Base-by-base conservation (phyloP, 2,329 filamentous ascomycete genomes). In the Aspergillus ruber region DNA sequence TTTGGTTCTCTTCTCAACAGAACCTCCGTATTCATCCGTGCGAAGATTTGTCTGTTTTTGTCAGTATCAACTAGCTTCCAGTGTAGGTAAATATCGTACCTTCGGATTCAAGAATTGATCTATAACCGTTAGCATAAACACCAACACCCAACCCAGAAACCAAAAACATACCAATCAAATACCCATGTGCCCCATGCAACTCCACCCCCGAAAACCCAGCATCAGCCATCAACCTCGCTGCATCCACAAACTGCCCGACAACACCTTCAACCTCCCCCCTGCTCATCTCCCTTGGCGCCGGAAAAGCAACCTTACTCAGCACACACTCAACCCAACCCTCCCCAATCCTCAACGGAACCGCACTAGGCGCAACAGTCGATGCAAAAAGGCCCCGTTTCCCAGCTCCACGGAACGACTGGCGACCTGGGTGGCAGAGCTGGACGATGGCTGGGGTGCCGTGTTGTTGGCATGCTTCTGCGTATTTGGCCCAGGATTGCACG, bases 201-300 rank as follows among this genome's bases (percentile, higher is more conserved):
- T 81, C 69, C 7, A 78, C 59, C 0, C 78, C 79, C n/a, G 72
- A 70, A 48, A 79, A 80, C 0, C 78, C 78, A 20, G 69, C 66
- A 49, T 77, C 70, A 2, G 67, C 66, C 47, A 71, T 69, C 3
- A 83, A 56, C 5, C 71, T 68, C 1, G 82, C 81, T 0, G 72
- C 74, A 20, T 71, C 63, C 1, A 75, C 76, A 50, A 84, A 85
- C 40, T 75, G 71, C 6, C 61, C 56, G 7, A 82, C 70, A 0
- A 80, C 75, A 0, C 70, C 65, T 15, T 75, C 66, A 39, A 85
- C 81, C 35, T 85, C 81, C 0, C 61, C 59, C 0, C 62, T 23
- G 0, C 70, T 77, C 77, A 85, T 80, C 44, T 74, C 82, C 40
- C 74, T 72, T 0, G 82, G 82, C 1, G 72, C 76, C 2, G 79